phyloP scores from a whole-genome alignment of 2,329 filamentous ascomycete genomes.

The Penicillium brevicompactum region DNA sequence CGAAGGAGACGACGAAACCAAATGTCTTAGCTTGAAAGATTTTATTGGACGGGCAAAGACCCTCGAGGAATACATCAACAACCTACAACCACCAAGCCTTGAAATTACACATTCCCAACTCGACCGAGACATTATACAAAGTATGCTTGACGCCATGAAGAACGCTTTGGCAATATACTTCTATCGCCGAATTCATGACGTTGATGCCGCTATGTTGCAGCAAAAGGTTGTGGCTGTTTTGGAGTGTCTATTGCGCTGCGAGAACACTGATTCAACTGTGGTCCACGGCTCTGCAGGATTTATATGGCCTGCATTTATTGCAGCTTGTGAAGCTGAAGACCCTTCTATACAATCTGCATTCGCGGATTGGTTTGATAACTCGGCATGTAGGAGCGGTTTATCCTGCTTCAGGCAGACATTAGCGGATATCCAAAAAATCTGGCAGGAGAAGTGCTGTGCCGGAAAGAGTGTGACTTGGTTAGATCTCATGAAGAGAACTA shows the following conservation, averaged over 20 bases:
- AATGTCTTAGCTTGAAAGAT: conserved; percentile 26
- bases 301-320: conserved; percentile 50
- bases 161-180: conserved; percentile 51
- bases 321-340: conserved; percentile 46
- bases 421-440: conserved; percentile 29
- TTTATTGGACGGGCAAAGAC: conserved; percentile 37
- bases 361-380: conserved; percentile 35
- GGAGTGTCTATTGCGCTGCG: conserved; percentile 40
- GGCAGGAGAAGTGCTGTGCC: conserved; percentile 28
- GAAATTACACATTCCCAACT: conserved; percentile 14
- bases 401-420: conserved; percentile 34
- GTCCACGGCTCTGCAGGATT: conserved; percentile 41
- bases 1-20: conserved; percentile 14
- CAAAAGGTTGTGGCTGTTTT: conserved; percentile 39
- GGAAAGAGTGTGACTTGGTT: conserved; percentile 19
- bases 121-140: conserved; percentile 25
- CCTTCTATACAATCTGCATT: conserved; percentile 40
- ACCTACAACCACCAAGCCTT: conserved; percentile 10
- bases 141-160: conserved; percentile 44
- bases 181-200: conserved; percentile 47
- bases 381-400: conserved; percentile 33
- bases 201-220: conserved; percentile 46
- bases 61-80: conserved; percentile 33
- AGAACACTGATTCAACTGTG: conserved; percentile 34
- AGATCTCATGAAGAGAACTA: conserved; percentile 17